Evolutionary conservation across 164 flowering plant genomes (phyloP).

Genomic region (Tinospora cordifolia): DNA sequence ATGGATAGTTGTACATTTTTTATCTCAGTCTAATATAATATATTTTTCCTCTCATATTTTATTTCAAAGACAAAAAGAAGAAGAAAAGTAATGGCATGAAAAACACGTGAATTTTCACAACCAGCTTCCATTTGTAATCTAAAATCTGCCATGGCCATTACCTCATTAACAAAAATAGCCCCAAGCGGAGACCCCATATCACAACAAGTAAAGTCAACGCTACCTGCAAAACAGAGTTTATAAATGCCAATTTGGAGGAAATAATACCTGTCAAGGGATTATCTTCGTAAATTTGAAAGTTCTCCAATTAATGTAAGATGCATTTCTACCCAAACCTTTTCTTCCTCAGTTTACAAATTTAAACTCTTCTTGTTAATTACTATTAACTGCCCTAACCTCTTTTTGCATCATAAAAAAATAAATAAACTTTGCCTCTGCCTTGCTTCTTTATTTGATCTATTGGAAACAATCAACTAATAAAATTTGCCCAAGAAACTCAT

Average conservation of each 20-base stretch:
- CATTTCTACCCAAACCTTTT: background rate
- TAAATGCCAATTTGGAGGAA: constrained; percentile 3
- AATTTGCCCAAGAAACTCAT: too few relatives aligned
- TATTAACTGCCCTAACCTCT: too few relatives aligned
- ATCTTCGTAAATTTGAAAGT: background rate
- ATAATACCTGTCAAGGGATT: background rate
- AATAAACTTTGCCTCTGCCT: too few relatives aligned
- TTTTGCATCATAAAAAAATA: too few relatives aligned
- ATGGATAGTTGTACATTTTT: too few relatives aligned
- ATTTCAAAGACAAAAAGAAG: too few relatives aligned
- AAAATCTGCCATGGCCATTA: constrained; percentile 18
- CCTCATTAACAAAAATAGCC: constrained; percentile 77
- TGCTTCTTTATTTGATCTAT: too few relatives aligned
- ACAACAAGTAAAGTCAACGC: constrained; percentile 63
- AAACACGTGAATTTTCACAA: background rate
- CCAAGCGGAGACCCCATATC: constrained; percentile 88
- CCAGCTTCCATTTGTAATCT: background rate
- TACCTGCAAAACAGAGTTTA: constrained; percentile 43
- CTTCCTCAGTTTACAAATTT: too few relatives aligned
- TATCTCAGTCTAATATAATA: too few relatives aligned
- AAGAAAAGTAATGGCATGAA: background rate
- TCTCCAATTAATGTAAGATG: background rate
- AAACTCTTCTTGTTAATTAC: too few relatives aligned
- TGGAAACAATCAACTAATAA: too few relatives aligned
- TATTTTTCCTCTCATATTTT: too few relatives aligned